Base-by-base conservation (phyloP, 1,284 basidiomycete species). In the Grifola frondosa region DNA sequence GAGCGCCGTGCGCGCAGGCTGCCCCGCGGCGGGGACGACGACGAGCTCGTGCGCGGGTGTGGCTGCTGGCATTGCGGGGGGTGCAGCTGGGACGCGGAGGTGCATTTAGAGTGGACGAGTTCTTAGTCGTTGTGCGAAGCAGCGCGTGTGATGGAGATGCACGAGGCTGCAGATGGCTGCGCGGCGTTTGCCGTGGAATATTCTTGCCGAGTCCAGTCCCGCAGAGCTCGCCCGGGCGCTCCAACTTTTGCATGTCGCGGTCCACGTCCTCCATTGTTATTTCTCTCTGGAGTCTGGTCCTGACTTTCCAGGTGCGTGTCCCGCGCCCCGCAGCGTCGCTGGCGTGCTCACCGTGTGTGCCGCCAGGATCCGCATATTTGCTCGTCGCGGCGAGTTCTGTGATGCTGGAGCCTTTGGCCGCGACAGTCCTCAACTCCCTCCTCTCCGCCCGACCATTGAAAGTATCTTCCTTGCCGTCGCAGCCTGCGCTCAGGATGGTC, bases 1-100 rank as follows among this genome's bases (percentile, higher is more conserved):
- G 41, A 78, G 64, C 30, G 36, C 41, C 23, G 62, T 60, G 36
- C 67, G 65, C 41, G 50, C 58, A 4, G 52, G 46, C 49, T 69
- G 60, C 30, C 65, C 66, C 24, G 64, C 57, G 22, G 67, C 68
- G 15, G 68, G 67, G 8, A 73, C 64, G 40, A 73, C 47, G 46
- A 84, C 53, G 38, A 84, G 74, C 54, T 87, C 80, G 58, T 85
- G 74, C 21, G 64, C 52, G 13, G 77, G 77, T 5, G 47, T 24
- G 24, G 43, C 7, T 29, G 41, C 15, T 50, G 55, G 51, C 4
- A 3, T 32, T 6, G 24, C 11, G 39, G 20, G 11, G 32, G 20
- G n/a, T 40, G 30, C 24, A n/a, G 33, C 25, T 13, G 36, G 30
- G 22, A 29, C 30, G 15, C 28, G 38, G 31, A 19, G 30, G 17